Base-by-base conservation (phyloP, 257 asterid species). In the Oldenlandia corymbosa region DNA sequence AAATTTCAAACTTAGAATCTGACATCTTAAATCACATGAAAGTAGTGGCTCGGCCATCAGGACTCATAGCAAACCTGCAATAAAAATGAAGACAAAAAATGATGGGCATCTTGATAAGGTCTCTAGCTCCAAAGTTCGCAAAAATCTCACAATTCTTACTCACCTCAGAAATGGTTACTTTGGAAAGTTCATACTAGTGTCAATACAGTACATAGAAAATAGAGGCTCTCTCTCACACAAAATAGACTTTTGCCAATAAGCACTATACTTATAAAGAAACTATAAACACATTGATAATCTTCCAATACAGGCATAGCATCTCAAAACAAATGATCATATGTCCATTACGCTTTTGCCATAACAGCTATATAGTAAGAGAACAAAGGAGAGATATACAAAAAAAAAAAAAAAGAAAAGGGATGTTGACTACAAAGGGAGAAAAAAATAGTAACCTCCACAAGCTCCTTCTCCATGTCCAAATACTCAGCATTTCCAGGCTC, bases 381-480 rank as follows among this genome's bases (percentile, higher is more conserved):
- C 18, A 45, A 36, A 3, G 34, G 51, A 53, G 31, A 13, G 20
- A 49, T 3, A 30, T 31, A 36, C 16, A 14, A 27, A 10, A 18
- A 24, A 50, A 32, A 11, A 50, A n/a, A n/a, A 27, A 63, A 58
- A 52, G 28, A 57, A 18, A 20, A 52, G 36, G 18, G 16, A 20
- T 10, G 31, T 28, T 1, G 26, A n/a, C 18, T 36, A 51, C 50
- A 21, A 51, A 32, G 23, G 60, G 50, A n/a, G 23, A 41, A 21
- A 56, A 17, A 56, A 43, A 47, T 14, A n/a, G 42, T 13, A 64
- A 34, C 24, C 99, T 93, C 99, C 27, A 41, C 78, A 49, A 93
- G 97, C 83, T 90, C 99, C 81, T 84, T 93, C 82, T 90, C 95
- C 97, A 93, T 88, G 80, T 93, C 99, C 78, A 83, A 52, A 69